Evolutionary conservation across 2,329 filamentous ascomycete species (phyloP).

Genomic region (Pseudogymnoascus pannorum): DNA sequence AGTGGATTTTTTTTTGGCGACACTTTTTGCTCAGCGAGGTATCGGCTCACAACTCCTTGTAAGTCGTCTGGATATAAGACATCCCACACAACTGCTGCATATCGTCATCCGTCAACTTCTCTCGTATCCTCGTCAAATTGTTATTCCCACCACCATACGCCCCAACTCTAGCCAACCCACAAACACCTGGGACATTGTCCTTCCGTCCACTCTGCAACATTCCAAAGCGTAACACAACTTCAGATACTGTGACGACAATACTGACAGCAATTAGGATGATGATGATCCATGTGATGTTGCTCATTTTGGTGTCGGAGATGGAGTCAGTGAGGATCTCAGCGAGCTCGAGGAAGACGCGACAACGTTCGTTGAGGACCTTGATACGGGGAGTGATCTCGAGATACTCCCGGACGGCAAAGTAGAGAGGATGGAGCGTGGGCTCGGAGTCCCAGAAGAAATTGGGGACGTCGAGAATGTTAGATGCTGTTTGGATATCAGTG

Average conservation of each 20-base stretch:
- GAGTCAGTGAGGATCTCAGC: conserved; percentile 91
- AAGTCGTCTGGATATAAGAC: background rate
- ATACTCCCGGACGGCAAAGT: conserved; percentile 90
- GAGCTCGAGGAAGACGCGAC: conserved; percentile 90
- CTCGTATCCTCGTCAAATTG: conserved; percentile 22
- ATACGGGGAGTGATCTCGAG: conserved; percentile 95
- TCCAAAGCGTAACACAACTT: conserved; percentile 79
- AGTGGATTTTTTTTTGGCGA: background rate
- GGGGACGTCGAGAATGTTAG: conserved; percentile 90
- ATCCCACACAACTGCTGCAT: conserved; percentile 27
- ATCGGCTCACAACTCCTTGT: background rate
- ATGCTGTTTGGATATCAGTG: conserved; percentile 47
- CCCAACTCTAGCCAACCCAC: background rate
- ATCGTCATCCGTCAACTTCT: conserved; percentile 24
- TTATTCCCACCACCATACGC: conserved; percentile 6
- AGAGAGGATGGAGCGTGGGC: conserved; percentile 88
- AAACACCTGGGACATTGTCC: conserved; percentile 5
- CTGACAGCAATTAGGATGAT: conserved; percentile 88
- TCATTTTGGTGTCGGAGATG: conserved; percentile 93
- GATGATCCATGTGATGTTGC: conserved; percentile 93
- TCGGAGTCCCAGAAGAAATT: conserved; percentile 99
- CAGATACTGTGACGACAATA: conserved; percentile 83
- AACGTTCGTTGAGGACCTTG: conserved; percentile 94
- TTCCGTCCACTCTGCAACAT: conserved; percentile 47
- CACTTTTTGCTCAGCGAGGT: background rate